Conservation (phyloP, 768 basidiomycete genomes). For the Pisolithus sp. region DNA sequence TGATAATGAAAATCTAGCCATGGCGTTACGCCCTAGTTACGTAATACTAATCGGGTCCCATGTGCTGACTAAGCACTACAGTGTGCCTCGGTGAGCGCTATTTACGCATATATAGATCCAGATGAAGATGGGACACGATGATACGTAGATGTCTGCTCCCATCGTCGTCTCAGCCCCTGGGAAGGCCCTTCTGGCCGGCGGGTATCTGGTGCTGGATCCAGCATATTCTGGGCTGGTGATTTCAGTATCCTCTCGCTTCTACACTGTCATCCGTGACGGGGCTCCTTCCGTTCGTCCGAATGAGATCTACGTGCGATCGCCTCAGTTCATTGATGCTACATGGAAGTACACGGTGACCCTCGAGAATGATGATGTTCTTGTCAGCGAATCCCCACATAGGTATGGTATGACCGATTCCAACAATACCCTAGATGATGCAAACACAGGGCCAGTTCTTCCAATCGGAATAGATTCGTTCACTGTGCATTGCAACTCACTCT, state of each 20-base stretch:
- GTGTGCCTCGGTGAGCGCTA: no score
- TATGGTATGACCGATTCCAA: neutral
- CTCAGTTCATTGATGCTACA: conserved; percentile 78
- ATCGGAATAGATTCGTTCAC: conserved; percentile 89
- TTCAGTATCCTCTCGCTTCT: conserved; percentile 92
- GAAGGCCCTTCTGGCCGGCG: conserved; percentile 92
- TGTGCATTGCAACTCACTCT: conserved; percentile 80
- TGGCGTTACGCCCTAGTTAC: neutral
- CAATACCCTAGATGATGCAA: neutral
- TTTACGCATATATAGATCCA: neutral
- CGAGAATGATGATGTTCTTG: conserved; percentile 23
- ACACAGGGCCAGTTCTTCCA: conserved; percentile 14
- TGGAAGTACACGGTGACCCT: conserved; percentile 65
- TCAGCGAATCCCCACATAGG: conserved; percentile 19
- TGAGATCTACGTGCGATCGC: conserved; percentile 73
- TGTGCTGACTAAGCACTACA: conserved; percentile 22
- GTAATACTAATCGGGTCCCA: conserved; percentile 1
- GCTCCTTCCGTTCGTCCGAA: conserved; percentile 21
- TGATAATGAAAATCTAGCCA: no score
- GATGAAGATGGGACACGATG: neutral
- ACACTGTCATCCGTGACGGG: conserved; percentile 56
- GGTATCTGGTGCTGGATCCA: conserved; percentile 93
- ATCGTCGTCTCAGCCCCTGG: conserved; percentile 88
- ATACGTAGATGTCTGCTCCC: conserved; percentile 34
- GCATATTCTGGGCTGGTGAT: conserved; percentile 81